A percentile compares a stretch with the other conserved stretches of the same genome.
Evolutionary conservation across 129 eudicot genomes (phyloP).

Genomic region (Centaurea solstitialis): DNA sequence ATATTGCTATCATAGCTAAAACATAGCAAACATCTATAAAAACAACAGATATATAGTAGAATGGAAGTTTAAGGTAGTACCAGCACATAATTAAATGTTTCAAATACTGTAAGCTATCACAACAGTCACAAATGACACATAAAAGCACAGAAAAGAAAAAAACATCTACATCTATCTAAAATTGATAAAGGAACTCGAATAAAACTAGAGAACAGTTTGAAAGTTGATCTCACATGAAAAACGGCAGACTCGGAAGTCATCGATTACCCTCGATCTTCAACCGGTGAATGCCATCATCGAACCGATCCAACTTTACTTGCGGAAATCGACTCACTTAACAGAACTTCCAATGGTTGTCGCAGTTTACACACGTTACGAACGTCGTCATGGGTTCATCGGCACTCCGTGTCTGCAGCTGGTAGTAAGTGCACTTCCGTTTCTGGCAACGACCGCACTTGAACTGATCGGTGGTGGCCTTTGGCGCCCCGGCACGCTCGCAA

Average conservation of each 20-base stretch:
- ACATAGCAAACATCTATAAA: not conserved
- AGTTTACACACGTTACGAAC: conserved; percentile 85
- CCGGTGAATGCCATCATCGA: not conserved
- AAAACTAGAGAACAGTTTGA: not conserved
- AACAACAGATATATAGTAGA: no score
- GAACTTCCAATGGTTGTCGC: conserved; percentile 91
- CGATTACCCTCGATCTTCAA: not conserved
- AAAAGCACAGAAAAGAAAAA: no score
- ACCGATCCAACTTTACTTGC: not conserved
- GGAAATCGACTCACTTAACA: conserved; percentile 26
- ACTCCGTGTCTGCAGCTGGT: conserved; percentile 92
- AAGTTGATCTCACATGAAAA: conserved; percentile 20
- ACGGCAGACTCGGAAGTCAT: not conserved
- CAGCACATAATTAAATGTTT: conserved; percentile 20
- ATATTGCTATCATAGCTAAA: not conserved
- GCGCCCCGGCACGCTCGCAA: conserved; percentile 70
- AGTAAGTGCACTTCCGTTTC: conserved; percentile 71
- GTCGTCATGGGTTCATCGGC: conserved; percentile 99
- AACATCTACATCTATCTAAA: conserved; percentile 24
- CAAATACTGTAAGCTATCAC: conserved; percentile 6
- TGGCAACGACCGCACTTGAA: conserved; percentile 80
- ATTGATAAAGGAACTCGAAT: conserved; percentile 3
- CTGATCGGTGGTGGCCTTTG: conserved; percentile 73
- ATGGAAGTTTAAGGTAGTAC: not conserved
- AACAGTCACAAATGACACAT: conserved; percentile 5